A percentile compares a stretch with the other conserved stretches of the same genome.
Conservation (phyloP, 2,329 filamentous ascomycete genomes). For the Fusarium nematophilum region DNA sequence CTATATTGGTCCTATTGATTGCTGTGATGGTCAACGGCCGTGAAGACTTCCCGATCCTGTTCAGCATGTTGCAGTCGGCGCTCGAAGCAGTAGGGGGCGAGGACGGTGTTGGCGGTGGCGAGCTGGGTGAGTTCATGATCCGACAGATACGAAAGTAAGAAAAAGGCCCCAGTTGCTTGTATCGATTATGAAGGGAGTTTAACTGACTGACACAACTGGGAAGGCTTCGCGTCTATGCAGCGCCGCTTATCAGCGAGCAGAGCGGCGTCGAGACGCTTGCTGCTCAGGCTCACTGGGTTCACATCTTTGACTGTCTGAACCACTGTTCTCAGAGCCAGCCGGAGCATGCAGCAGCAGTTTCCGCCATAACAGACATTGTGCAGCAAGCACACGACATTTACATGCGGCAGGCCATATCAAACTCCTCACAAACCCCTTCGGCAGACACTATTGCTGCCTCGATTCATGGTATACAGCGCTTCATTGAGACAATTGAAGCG, state of each 20-base stretch:
- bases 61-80: constrained; percentile 27
- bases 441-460: not conserved
- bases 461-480: not conserved
- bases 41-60: constrained; percentile 29
- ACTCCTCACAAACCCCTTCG: not conserved
- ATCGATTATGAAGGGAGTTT: no score
- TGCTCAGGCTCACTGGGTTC: not conserved
- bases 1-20: constrained; percentile 31
- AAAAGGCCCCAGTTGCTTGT: no score
- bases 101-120: constrained; percentile 9
- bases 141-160: constrained; percentile 28
- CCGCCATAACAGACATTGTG: not conserved
- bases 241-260: constrained; percentile 9
- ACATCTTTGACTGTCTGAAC: constrained; percentile 12
- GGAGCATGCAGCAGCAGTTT: not conserved
- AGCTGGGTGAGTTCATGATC: constrained; percentile 15
- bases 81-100: constrained; percentile 28
- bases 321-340: constrained; percentile 5
- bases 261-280: not conserved
- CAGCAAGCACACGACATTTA: constrained; percentile 12
- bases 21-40: constrained; percentile 29
- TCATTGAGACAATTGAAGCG: constrained; percentile 3
- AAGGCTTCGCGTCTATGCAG: constrained; percentile 3
- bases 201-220: no score
- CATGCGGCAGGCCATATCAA: not conserved